Evolutionary conservation across 139 green algal genomes (phyloP), one percentile per base, ranked within the genome.

Genomic region (Coelastrella sp.): DNA sequence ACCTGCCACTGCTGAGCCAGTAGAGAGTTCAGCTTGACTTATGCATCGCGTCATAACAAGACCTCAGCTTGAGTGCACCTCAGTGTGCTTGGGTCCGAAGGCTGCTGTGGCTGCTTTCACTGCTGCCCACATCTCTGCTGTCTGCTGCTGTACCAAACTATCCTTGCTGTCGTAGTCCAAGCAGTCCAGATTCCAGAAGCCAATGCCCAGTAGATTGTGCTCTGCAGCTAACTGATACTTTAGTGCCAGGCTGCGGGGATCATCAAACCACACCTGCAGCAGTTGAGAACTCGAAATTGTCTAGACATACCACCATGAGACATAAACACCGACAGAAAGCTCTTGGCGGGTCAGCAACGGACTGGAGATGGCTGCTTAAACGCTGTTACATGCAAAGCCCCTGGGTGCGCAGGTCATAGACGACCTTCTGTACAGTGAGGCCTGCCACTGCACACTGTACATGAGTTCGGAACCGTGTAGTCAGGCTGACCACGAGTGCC

Each of bases 251-350:
- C 80, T 93, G 66, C 58, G 23, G 0, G 93, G 87, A 47, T 92
- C 57, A 76, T 95, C 91, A 79, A 87, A 94, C 93, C 93, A 95
- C 64, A 95, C 90, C 93, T 95, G 85, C 68, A 80, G 61, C 10
- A 22, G 22, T n/a, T 32, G 22, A n/a, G 7, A 47, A 23, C 11
- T n/a, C 47, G 6, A 2, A 83, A 7, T 20, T 66, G 47, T 22
- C 13, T 68, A 17, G 61, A 68, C 32, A 47, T 47, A 47, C 32
- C 32, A 47, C 32, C 32, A 47, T 47, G 32, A 47, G 32, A 47
- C 32, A 47, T 47, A 47, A 47, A 47, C 32, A 47, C 32, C 32
- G 32, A 47, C 32, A 47, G 32, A 47, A 47, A 47, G 32, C 32
- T 47, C 32, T 47, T 47, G 32, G 32, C 32, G 32, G 32, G 32